Percentiles rank a stretch among this genome's conserved stretches.
phyloP scores from a whole-genome alignment of 768 basidiomycete species.

The Rubroboletus satanas region DNA sequence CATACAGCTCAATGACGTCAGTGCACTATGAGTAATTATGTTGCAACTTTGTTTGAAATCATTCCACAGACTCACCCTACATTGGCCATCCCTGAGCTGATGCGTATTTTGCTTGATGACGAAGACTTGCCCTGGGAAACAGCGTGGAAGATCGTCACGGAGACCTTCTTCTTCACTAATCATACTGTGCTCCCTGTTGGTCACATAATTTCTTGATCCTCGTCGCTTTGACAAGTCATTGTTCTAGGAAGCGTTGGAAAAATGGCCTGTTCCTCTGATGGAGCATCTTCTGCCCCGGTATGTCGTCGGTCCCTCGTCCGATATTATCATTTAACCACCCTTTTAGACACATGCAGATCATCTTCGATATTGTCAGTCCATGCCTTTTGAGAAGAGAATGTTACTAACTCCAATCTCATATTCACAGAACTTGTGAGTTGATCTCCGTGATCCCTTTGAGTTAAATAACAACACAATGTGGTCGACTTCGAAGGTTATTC shows the following conservation, averaged over 20 bases:
- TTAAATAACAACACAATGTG: neutral
- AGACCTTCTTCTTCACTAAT: conserved; percentile 95
- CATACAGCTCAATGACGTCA: conserved; percentile 91
- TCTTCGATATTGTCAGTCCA: conserved; percentile 75
- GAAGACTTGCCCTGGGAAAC: conserved; percentile 79
- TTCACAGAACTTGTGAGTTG: conserved; percentile 37
- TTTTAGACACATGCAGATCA: conserved; percentile 80
- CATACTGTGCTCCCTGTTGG: conserved; percentile 86
- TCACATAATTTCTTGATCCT: conserved; percentile 13
- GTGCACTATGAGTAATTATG: conserved; percentile 15
- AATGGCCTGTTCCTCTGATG: conserved; percentile 88
- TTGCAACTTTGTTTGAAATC: conserved; percentile 1
- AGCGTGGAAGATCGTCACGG: conserved; percentile 87
- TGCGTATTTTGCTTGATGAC: conserved; percentile 89
- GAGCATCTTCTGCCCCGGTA: conserved; percentile 79
- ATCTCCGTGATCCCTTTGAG: neutral
- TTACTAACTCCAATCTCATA: conserved; percentile 12
- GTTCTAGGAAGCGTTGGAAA: conserved; percentile 73
- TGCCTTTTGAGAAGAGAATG: neutral
- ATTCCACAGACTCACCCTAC: conserved; percentile 84
- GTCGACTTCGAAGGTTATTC: conserved; percentile 39
- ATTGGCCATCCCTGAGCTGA: conserved; percentile 90
- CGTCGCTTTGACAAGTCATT: neutral
- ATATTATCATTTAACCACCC: neutral
- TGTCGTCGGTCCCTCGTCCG: conserved; percentile 10